Evolutionary conservation across 352 stramenopile species (phyloP), one percentile per base, ranked within the genome.

Genomic region (Phytophthora hybrid): DNA sequence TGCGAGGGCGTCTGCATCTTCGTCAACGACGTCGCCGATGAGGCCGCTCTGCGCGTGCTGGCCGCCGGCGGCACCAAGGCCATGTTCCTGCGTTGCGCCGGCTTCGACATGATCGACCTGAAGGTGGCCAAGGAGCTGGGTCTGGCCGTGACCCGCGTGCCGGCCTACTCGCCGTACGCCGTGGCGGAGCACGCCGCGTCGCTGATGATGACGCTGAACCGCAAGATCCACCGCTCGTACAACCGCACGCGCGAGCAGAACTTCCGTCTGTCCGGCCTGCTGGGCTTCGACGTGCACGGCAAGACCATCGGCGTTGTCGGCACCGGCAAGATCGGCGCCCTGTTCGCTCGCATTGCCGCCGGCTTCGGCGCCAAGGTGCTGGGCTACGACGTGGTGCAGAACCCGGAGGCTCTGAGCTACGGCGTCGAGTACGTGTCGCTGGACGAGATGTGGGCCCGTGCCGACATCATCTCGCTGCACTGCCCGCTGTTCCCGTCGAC

Each of bases 401-500:
- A 83, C 72, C 70, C 81, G 0, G 80, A 91, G 54, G 61, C 71
- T 55, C 46, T 77, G 55, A 77, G 71, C 59, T 70, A 77, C 47
- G 71, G 71, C 49, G 64, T 74, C 3, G 82, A 77, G 59, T 77
- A 77, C 75, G 77, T 88, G 21, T 75, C 69, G 37, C 70, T 84
- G 10, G 85, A 93, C 46, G 80, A 90, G 56, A 81, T 93, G n/a
- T 85, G 81, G 74, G 58, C 44, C 6, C 69, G 90, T 26, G 86
- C 84, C 10, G 91, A 98, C 71, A 90, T 98, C 67, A 93, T 98
- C 39, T 93, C 89, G 66, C 80, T 97, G 14, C 88, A 97, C 75
- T 87, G 85, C 60, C 93, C 93, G 13, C 77, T 98, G 1, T 84
- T 97, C 61, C 83, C 83, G 19, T 75, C 79, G 0, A 98, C 91